Percentiles rank a stretch among this genome's conserved stretches.
These are phyloP conservation scores for Skeletonema grethae DNA, from an alignment of 108 stramenopile genomes.

Conservation along the genomic window DNA sequence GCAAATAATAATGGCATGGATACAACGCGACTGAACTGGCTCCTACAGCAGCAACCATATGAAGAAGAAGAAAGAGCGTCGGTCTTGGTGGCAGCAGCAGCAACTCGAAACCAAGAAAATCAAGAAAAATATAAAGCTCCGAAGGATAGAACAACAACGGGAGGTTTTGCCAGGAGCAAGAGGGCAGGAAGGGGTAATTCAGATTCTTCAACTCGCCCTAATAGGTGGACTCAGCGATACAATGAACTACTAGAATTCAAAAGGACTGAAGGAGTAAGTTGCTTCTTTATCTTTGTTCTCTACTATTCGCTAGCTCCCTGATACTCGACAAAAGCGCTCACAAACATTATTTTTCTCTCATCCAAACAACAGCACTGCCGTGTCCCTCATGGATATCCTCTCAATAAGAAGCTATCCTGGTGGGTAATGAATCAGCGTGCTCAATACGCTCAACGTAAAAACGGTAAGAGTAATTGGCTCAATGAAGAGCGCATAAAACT, in stretches of 20 bases:
- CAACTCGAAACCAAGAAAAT: background rate
- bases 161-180: background rate
- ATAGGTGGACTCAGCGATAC: slow-evolving; percentile 1
- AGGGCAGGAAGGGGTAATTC: background rate
- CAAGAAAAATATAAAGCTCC: background rate
- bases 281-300: background rate
- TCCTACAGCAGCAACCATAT: background rate
- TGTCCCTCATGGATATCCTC: slow-evolving; percentile 65
- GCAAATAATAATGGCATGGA: background rate
- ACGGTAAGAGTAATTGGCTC: slow-evolving; percentile 44
- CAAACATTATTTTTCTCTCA: background rate
- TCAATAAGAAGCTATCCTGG: slow-evolving; percentile 62
- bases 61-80: background rate
- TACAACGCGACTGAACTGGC: background rate
- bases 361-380: slow-evolving; percentile 50
- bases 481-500: slow-evolving; percentile 65
- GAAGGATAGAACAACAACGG: background rate
- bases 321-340: background rate
- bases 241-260: background rate
- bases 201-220: background rate
- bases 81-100: background rate
- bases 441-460: slow-evolving; percentile 50
- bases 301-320: background rate
- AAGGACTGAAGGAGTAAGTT: background rate
- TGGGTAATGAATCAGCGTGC: slow-evolving; percentile 74